These are phyloP conservation scores for Orbilia oligospora DNA, from an alignment of 2,329 filamentous ascomycete genomes.

Conservation along the genomic window DNA sequence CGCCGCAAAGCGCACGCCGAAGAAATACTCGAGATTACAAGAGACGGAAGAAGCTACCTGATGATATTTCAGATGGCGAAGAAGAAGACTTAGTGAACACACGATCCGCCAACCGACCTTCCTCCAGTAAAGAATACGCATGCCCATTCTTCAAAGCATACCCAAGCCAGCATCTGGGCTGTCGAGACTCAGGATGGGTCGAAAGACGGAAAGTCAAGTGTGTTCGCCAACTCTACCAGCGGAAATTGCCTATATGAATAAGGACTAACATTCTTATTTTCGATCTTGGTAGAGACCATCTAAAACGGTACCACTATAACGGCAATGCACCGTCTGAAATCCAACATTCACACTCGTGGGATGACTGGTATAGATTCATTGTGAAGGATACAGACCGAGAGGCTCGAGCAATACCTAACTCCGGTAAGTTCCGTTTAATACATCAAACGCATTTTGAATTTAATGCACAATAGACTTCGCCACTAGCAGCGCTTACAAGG, in stretches of 20 bases:
- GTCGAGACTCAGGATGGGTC: conserved; percentile 47
- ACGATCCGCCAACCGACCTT: conserved; percentile 16
- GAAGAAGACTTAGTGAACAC: conserved; percentile 32
- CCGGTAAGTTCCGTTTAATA: conserved; percentile 43
- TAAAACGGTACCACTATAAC: conserved; percentile 54
- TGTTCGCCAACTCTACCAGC: conserved; percentile 21
- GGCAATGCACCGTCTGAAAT: conserved; percentile 48
- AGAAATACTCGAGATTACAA: conserved; percentile 43
- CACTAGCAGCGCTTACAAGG: conserved; percentile 27
- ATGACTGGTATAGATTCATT: conserved; percentile 57
- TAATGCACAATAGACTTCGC: conserved; percentile 8
- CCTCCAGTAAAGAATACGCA: conserved; percentile 48
- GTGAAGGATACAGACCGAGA: conserved; percentile 53
- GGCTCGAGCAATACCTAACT: conserved; percentile 41
- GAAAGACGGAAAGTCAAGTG: conserved; percentile 58
- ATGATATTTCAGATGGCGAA: conserved; percentile 44
- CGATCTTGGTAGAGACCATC: conserved; percentile 37
- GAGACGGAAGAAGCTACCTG: conserved; percentile 43
- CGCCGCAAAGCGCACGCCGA: conserved; percentile 8
- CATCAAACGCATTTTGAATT: conserved; percentile 4
- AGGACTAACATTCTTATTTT: conserved; percentile 22
- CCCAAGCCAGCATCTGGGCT: conserved; percentile 48
- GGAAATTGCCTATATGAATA: conserved; percentile 2
- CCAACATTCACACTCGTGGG: conserved; percentile 54
- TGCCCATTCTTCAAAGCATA: conserved; percentile 57